phyloP scores from a whole-genome alignment of 176 grass and related monocot species.

The Oryza meridionalis region DNA sequence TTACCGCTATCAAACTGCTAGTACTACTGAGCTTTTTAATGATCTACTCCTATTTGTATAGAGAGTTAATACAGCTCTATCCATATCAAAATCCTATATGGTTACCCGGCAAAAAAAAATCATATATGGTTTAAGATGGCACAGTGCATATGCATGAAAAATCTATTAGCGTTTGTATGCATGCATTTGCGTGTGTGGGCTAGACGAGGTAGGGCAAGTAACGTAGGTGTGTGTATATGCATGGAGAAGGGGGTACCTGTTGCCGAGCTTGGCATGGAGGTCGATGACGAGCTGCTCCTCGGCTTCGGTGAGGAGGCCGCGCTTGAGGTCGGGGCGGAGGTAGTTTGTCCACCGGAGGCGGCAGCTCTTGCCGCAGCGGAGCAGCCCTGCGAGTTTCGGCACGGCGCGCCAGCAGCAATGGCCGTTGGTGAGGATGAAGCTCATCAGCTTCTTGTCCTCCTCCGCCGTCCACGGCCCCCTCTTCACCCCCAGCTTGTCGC shows the following conservation, averaged over 20 bases:
- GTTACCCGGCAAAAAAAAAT: too few relatives aligned
- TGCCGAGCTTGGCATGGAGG: slow-evolving; percentile 83
- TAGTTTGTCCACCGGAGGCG: slow-evolving; percentile 94
- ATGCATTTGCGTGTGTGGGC: neutral
- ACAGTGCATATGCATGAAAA: neutral
- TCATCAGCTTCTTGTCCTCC: slow-evolving; percentile 85
- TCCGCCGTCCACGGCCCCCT: slow-evolving; percentile 85
- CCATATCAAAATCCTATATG: neutral
- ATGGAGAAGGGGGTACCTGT: slow-evolving; percentile 46
- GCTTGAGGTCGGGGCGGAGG: slow-evolving; percentile 89
- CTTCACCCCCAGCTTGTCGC: slow-evolving; percentile 86
- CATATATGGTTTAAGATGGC: neutral
- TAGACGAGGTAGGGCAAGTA: neutral
- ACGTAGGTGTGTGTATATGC: neutral
- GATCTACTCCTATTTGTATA: neutral
- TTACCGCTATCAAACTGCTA: neutral
- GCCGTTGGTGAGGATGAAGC: slow-evolving; percentile 80
- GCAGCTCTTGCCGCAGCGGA: slow-evolving; percentile 97
- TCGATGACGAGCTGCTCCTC: slow-evolving; percentile 91
- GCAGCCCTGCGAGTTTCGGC: slow-evolving; percentile 82
- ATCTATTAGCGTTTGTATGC: neutral
- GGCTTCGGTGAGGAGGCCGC: slow-evolving; percentile 77
- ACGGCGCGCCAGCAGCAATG: slow-evolving; percentile 94
- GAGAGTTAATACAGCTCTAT: neutral
- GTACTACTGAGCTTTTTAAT: neutral